Conservation (phyloP, 208 protist species). For the Acanthamoeba lenticulata region DNA sequence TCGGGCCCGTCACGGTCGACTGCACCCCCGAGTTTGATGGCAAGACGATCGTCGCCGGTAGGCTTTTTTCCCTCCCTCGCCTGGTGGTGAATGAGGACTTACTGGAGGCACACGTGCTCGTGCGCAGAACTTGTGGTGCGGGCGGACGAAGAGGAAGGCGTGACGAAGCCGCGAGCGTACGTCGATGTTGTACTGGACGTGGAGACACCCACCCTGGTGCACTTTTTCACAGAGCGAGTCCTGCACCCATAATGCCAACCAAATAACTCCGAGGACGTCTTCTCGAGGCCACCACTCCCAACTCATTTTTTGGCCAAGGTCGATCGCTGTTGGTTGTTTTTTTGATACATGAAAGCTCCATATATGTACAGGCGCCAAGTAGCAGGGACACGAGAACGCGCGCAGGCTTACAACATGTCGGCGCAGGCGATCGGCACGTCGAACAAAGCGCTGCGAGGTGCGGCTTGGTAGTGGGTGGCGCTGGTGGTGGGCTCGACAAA, state of each 20-base stretch:
- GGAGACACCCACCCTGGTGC: background rate
- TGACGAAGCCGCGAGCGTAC: background rate
- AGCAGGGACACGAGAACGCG: too few relatives aligned
- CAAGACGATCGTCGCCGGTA: background rate
- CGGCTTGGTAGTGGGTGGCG: background rate
- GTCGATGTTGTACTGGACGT: background rate
- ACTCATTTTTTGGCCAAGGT: too few relatives aligned
- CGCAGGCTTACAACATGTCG: too few relatives aligned
- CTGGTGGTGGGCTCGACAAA: background rate
- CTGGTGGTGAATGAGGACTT: too few relatives aligned
- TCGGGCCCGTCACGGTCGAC: background rate
- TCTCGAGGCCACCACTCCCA: too few relatives aligned
- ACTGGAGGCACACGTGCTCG: background rate
- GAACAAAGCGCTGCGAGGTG: background rate
- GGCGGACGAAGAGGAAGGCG: background rate
- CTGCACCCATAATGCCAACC: background rate
- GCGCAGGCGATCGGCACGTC: background rate
- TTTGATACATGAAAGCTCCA: too few relatives aligned
- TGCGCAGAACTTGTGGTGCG: background rate
- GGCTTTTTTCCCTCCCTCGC: too few relatives aligned
- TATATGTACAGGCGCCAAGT: too few relatives aligned
- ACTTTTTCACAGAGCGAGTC: conserved; percentile 3
- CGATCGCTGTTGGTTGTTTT: too few relatives aligned
- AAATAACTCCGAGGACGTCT: too few relatives aligned
- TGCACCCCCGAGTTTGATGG: background rate